These are phyloP conservation scores for Catharanthus roseus DNA, from an alignment of 257 asterid genomes.

Conservation along the genomic window DNA sequence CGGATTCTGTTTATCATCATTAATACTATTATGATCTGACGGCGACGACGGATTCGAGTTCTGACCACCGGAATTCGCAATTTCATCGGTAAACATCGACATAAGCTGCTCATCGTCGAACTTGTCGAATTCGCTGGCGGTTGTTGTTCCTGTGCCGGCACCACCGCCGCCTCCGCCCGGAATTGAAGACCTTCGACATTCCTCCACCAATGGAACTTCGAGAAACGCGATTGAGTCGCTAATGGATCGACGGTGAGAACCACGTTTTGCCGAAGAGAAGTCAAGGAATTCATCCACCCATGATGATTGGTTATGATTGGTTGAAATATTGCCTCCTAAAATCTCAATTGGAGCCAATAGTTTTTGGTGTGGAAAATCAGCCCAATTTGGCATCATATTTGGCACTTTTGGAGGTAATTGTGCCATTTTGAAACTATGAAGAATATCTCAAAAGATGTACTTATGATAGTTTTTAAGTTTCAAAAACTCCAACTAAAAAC, in stretches of 20 bases:
- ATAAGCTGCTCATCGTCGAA: conserved; percentile 84
- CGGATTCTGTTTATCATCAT: conserved; percentile 36
- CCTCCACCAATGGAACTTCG: conserved; percentile 61
- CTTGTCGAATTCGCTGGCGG: conserved; percentile 58
- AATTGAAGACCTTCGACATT: conserved; percentile 46
- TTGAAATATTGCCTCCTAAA: conserved; percentile 12
- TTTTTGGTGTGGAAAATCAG: conserved; percentile 43
- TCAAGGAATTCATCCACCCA: conserved; percentile 87
- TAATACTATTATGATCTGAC: conserved; percentile 67
- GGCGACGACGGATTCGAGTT: conserved; percentile 71
- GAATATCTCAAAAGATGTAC: background rate
- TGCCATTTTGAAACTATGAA: conserved; percentile 38
- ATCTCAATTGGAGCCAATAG: conserved; percentile 30
- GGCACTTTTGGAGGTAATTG: conserved; percentile 89
- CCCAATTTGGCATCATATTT: conserved; percentile 53
- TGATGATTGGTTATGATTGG: conserved; percentile 28
- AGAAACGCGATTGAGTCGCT: conserved; percentile 81
- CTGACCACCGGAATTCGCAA: conserved; percentile 25
- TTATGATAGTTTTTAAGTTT: background rate
- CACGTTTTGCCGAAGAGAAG: conserved; percentile 63
- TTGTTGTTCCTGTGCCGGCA: background rate
- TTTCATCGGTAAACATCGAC: conserved; percentile 69
- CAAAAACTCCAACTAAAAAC: conserved; percentile 26
- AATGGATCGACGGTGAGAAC: conserved; percentile 68
- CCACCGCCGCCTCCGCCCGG: conserved; percentile 7